Conservation (phyloP, 2,329 filamentous ascomycete genomes). For the Clarireedia hainanense region DNA sequence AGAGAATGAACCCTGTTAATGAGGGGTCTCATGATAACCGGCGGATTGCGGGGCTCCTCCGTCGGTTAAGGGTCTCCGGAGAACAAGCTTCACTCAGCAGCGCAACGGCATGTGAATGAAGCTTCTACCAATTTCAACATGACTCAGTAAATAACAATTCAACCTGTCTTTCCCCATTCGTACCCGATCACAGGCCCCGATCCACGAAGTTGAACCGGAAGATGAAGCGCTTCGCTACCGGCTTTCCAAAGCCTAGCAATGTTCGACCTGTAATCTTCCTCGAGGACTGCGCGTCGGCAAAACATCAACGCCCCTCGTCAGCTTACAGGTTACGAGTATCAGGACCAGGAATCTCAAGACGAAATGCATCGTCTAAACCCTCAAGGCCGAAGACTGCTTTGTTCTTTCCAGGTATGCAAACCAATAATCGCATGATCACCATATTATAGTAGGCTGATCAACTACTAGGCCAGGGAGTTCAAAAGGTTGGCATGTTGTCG, state of each 20-base stretch:
- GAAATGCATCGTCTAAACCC: conserved; percentile 21
- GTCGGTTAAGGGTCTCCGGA: background rate
- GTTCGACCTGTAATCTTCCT: background rate
- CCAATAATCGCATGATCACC: background rate
- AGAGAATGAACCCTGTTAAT: background rate
- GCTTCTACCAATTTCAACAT: background rate
- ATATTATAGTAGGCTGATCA: conserved; percentile 7
- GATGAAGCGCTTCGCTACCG: conserved; percentile 23
- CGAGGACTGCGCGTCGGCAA: conserved; percentile 6
- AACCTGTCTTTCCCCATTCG: background rate
- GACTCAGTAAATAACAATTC: background rate
- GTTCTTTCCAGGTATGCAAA: conserved; percentile 31
- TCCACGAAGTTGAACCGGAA: background rate
- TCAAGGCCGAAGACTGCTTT: conserved; percentile 29
- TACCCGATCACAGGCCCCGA: no score
- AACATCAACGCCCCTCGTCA: background rate
- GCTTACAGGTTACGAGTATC: background rate
- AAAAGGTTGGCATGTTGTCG: conserved; percentile 78
- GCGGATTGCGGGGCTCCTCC: conserved; percentile 1
- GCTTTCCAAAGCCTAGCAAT: conserved; percentile 16
- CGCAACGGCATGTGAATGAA: conserved; percentile 4
- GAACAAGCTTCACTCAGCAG: background rate
- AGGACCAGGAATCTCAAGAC: conserved; percentile 9
- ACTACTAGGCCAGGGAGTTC: conserved; percentile 70
- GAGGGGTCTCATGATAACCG: background rate